These are phyloP conservation scores for Pythium brassicae DNA, from an alignment of 352 stramenopile species.

Conservation along the genomic window DNA sequence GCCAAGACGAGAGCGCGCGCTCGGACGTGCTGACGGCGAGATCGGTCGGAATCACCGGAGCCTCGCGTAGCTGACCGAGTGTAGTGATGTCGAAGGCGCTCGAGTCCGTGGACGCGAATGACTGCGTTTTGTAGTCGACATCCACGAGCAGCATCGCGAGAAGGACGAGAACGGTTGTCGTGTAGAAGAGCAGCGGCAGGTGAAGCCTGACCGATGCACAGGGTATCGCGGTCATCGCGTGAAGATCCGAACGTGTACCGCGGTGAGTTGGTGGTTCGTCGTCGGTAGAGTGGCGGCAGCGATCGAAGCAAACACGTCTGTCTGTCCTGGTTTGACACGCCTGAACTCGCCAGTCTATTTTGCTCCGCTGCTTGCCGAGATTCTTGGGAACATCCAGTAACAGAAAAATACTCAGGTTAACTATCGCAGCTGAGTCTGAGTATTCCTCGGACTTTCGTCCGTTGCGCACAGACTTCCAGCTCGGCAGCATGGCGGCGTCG, in stretches of 20 bases:
- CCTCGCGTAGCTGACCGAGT: conserved; percentile 1
- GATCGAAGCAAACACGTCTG: not conserved
- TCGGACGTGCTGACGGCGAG: not conserved
- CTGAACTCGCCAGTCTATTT: no score
- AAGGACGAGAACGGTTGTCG: not conserved
- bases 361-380: no score
- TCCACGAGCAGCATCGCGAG: conserved; percentile 8
- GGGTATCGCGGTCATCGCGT: not conserved
- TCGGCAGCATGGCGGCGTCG: not conserved
- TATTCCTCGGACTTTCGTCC: no score
- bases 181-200: conserved; percentile 3
- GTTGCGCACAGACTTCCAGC: no score
- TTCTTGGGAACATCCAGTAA: no score
- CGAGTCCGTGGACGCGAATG: conserved; percentile 1
- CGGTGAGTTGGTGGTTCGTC: not conserved
- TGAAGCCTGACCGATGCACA: conserved; percentile 3
- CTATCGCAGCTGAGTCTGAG: no score
- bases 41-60: not conserved
- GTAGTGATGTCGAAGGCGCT: conserved; percentile 10
- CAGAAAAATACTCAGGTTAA: no score
- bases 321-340: no score
- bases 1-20: conserved; percentile 10
- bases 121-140: conserved; percentile 8
- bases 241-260: not conserved
- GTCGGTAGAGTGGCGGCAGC: no score